Evolutionary conservation across 2,329 filamentous ascomycete genomes (phyloP), one percentile per base, ranked within the genome.

Genomic region (Neofusicoccum laricinum): DNA sequence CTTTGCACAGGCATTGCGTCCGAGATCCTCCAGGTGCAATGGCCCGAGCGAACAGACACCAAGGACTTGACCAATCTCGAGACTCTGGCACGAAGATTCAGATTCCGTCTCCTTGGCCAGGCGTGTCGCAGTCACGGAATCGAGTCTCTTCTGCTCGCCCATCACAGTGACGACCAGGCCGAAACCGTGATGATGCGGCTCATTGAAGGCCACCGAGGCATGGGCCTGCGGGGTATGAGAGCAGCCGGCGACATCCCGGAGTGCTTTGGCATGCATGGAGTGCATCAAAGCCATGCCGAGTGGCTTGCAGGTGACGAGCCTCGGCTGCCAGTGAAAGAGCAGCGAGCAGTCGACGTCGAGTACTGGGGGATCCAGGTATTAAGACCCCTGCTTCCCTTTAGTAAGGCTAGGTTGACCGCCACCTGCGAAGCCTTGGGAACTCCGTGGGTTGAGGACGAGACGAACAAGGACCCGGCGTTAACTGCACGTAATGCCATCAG

Each of bases 111-210:
- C 0, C 76, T 98, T 1, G 93, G 90, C 0, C 73, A 70, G 14
- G 81, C 83, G 7, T 93, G 90, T 73, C 75, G 76, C 15, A 73
- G 78, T 1, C 69, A 79, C 5, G 73, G 78, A 0, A 85, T 90
- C 3, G 77, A 76, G 4, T 85, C 86, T 19, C 75, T 98, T 1
- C 84, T 97, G 43, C 80, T 96, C 32, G 95, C 89, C 3, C 95
- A 99, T 73, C 95, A 99, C 74, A 82, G 85, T 67, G 93, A 97
- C 71, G 95, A 99, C 71, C 92, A 95, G 72, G 90, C 93, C 64
- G 95, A 99, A 78, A 97, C 93, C 0, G 83, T 96, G 3, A 78
- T 98, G 55, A 90, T 93, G 88, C 86, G 95, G 46, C 76, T 98
- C 40, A 77, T 89, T 8, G 81, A 82, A 2, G 88, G 89, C 0